Evolutionary conservation across 176 grass and related monocot genomes (phyloP), one percentile per base, ranked within the genome.

Genomic region (Eremochloa ophiuroides): DNA sequence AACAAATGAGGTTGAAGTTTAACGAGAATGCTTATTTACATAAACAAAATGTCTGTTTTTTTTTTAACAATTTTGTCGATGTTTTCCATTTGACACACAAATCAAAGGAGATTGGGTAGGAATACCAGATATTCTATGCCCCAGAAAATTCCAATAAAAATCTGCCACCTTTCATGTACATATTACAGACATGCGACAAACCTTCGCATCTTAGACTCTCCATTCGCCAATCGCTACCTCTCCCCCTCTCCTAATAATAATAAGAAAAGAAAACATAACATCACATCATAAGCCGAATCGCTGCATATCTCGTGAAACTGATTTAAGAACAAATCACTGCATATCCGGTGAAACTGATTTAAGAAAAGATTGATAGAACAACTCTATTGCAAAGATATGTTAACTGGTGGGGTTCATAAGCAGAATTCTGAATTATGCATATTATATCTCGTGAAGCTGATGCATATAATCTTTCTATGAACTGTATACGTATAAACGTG

Each of bases 291-390:
- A 60, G 47, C 22, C 47, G 43, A 80, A 65, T 66, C 8, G 14
- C 16, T 37, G 39, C 29, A 62, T 10, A 50, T 87, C 80, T 74
- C 26, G 3, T 62, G 30, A 59, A 78, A 64, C 16, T 58, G 66
- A 77, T 84, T 79, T 70, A 76, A 74, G 71, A 48, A 78, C n/a
- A n/a, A n/a, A n/a, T n/a, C n/a, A n/a, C n/a, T n/a, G n/a, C n/a
- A n/a, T n/a, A n/a, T n/a, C n/a, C n/a, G n/a, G n/a, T n/a, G n/a
- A n/a, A n/a, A n/a, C n/a, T n/a, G n/a, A n/a, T n/a, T n/a, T n/a
- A n/a, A n/a, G n/a, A n/a, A n/a, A 87, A 84, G 12, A 63, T 17
- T 37, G 84, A 81, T 46, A 77, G 16, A 62, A 81, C 25, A 85
- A 25, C 29, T 82, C 28, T 53, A 60, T 80, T 72, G 65, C 28